phyloP scores from a whole-genome alignment of 2,329 filamentous ascomycete species.

The Pseudogymnoascus sp. region DNA sequence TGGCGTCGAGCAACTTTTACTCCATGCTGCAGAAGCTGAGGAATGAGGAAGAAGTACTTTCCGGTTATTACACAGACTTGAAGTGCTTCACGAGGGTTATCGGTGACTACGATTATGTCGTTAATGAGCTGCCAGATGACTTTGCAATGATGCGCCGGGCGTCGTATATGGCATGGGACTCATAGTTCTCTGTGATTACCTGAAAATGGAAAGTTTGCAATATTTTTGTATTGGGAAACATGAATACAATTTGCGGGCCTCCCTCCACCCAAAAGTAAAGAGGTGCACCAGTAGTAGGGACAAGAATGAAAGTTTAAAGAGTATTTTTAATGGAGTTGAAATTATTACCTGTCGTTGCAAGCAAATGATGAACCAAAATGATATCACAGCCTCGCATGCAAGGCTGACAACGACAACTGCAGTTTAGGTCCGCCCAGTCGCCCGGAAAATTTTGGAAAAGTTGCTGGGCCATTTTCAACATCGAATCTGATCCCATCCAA shows the following conservation, averaged over 20 bases:
- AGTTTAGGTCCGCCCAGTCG: neutral
- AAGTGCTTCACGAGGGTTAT: neutral
- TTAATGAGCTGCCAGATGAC: neutral
- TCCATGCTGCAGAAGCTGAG: neutral
- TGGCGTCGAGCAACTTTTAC: neutral
- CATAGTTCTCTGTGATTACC: neutral
- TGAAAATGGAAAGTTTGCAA: neutral
- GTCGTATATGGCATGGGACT: too few relatives aligned
- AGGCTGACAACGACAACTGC: slow-evolving; percentile 9
- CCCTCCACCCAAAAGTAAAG: neutral
- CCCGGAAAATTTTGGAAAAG: slow-evolving; percentile 11
- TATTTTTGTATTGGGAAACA: neutral
- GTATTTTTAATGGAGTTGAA: neutral
- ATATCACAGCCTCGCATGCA: slow-evolving; percentile 6
- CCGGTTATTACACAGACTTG: neutral
- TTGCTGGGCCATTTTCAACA: slow-evolving; percentile 8
- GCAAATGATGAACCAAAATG: neutral
- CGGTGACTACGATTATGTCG: neutral
- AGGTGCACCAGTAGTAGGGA: neutral
- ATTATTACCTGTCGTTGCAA: neutral
- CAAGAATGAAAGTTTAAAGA: neutral
- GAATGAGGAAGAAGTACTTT: neutral
- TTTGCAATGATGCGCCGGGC: neutral
- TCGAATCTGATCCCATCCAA: slow-evolving; percentile 4
- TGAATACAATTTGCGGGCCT: neutral